Percentiles rank a stretch among this genome's conserved stretches.
Evolutionary conservation across 495 filamentous ascomycete species (phyloP).

Genomic region (Aspergillus affinis): DNA sequence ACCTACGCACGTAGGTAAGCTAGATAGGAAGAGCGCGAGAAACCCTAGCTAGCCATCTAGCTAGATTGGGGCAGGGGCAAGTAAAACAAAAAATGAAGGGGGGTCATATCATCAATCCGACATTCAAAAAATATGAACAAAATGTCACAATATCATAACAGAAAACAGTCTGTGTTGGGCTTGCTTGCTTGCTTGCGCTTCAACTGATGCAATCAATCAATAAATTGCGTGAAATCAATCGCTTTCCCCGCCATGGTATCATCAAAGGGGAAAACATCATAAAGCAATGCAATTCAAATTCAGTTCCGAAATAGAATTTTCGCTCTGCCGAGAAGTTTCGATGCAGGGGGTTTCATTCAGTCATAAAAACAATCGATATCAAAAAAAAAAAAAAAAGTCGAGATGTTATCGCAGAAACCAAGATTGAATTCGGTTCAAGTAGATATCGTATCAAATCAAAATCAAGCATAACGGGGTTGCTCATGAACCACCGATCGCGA

Average conservation of each 20-base stretch:
- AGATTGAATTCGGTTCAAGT: too few species aligned
- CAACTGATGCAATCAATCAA: neutral
- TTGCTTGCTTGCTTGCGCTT: neutral
- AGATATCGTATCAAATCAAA: neutral
- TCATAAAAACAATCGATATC: too few species aligned
- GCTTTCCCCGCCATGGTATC: neutral
- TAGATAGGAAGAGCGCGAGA: too few species aligned
- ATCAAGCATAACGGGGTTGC: neutral
- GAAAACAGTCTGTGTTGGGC: neutral
- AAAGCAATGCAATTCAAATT: neutral
- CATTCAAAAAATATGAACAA: neutral
- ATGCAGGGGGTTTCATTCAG: neutral
- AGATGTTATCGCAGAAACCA: too few species aligned
- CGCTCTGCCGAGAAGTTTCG: neutral
- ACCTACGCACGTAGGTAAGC: too few species aligned
- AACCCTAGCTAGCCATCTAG: too few species aligned
- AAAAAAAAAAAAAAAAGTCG: too few species aligned
- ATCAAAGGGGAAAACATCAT: neutral
- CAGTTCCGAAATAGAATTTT: neutral
- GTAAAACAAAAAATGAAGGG: too few species aligned
- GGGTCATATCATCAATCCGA: neutral
- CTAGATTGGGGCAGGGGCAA: too few species aligned
- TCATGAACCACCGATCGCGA: neutral
- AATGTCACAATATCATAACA: neutral
- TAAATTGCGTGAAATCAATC: neutral